Conservation (phyloP, 305 asterid genomes). For the Ruellia speciosa region DNA sequence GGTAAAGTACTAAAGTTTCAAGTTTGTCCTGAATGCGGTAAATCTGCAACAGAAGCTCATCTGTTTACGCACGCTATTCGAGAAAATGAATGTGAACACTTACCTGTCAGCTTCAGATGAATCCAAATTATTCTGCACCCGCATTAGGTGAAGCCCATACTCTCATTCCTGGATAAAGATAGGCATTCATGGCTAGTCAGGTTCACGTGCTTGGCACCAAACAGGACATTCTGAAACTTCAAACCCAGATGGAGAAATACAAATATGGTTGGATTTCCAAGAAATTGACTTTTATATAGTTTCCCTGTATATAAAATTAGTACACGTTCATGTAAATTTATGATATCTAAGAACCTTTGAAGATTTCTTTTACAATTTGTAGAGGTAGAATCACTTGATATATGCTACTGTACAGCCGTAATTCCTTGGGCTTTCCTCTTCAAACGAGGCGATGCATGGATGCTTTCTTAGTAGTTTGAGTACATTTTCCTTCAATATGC, state of each 20-base stretch:
- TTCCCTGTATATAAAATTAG: not conserved
- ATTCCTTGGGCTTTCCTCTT: constrained; percentile 72
- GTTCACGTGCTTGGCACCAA: too few species aligned
- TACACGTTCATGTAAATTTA: not conserved
- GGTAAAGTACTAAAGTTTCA: constrained; percentile 7
- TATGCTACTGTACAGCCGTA: constrained; percentile 90
- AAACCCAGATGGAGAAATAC: not conserved
- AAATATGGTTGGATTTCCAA: not conserved
- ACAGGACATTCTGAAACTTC: not conserved
- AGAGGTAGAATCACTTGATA: constrained; percentile 42
- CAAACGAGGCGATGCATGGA: constrained; percentile 73
- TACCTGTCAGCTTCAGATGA: constrained; percentile 21
- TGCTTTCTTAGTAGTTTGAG: constrained; percentile 45
- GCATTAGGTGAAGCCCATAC: constrained; percentile 18
- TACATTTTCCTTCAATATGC: constrained; percentile 70
- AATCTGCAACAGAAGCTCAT: constrained; percentile 26
- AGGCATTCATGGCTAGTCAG: not conserved
- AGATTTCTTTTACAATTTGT: constrained; percentile 9
- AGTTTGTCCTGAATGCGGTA: constrained; percentile 7
- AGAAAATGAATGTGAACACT: constrained; percentile 26
- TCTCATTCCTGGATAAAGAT: not conserved
- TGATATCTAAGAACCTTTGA: not conserved
- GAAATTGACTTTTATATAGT: not conserved
- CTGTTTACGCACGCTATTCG: constrained; percentile 24
- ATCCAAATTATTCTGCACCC: constrained; percentile 16